These are phyloP conservation scores for Ustilago tritici DNA, from an alignment of 1,284 basidiomycete species.

Conservation along the genomic window DNA sequence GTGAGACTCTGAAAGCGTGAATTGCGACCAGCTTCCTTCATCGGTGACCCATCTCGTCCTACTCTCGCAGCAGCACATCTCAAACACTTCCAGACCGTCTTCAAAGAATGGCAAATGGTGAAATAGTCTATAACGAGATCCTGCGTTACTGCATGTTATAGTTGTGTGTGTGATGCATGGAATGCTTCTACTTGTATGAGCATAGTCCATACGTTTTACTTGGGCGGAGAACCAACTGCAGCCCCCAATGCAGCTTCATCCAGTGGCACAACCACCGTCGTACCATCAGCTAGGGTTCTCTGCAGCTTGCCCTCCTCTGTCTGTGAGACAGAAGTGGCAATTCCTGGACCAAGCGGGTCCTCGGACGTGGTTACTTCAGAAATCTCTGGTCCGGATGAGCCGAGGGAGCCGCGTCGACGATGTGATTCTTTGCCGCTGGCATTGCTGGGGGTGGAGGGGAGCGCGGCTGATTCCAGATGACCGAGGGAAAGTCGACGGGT, in stretches of 20 bases:
- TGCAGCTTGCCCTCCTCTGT: conserved; percentile 58
- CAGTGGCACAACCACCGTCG: conserved; percentile 61
- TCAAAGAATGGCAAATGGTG: too few relatives aligned
- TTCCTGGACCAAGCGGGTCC: conserved; percentile 56
- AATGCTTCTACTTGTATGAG: neutral
- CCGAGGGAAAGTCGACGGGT: conserved; percentile 49
- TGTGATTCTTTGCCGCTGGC: neutral
- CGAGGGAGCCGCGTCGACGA: conserved; percentile 32
- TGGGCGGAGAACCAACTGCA: neutral
- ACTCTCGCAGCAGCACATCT: too few relatives aligned
- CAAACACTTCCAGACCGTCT: too few relatives aligned
- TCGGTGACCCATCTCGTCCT: too few relatives aligned
- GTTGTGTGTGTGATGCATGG: neutral
- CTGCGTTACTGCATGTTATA: neutral
- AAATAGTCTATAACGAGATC: too few relatives aligned
- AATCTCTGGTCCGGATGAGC: conserved; percentile 34
- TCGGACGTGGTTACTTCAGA: conserved; percentile 42
- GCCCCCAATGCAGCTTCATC: conserved; percentile 62
- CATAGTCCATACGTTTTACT: conserved; percentile 5
- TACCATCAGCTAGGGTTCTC: conserved; percentile 61
- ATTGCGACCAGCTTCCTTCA: too few relatives aligned
- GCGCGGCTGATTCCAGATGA: conserved; percentile 37
- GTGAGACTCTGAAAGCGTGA: too few relatives aligned
- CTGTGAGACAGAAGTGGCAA: conserved; percentile 38
- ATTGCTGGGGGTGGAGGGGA: neutral